Evolutionary conservation across 2,329 filamentous ascomycete genomes (phyloP), one percentile per base, ranked within the genome.

Genomic region (Tolypocladium tundrense): DNA sequence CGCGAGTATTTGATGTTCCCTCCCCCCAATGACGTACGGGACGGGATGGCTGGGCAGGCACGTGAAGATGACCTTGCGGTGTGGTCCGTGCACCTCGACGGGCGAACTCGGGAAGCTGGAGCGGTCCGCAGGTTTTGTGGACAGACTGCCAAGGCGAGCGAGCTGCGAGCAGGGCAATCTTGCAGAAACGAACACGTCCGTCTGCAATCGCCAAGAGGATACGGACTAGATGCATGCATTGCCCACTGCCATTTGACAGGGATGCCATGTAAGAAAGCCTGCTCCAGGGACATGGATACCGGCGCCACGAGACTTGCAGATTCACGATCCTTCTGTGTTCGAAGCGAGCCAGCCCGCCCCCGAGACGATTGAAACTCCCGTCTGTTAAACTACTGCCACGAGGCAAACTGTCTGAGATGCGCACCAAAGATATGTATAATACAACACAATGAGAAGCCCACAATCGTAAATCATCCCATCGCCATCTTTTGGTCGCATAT

Each of bases 401-500:
- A 51, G 48, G 48, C 48, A 35, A 35, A 35, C 19, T 35, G 16
- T 51, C 48, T 51, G 48, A 35, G 4, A 51, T n/a, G 31, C 19
- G 31, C 48, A 35, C 31, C 19, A 21, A 51, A 51, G 6, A 10
- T 48, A 33, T 33, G 48, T 51, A 51, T 51, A 21, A 51, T 51
- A 51, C 48, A 51, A 51, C 27, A 51, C 45, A 51, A 51, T 33
- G 31, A 51, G 48, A 33, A 51, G 48, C 9, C 10, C 48, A 35
- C 16, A 19, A 21, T 51, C 43, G 43, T 16, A 21, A 37, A 62
- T 66, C 60, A 66, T 63, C 64, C 66, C 61, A 51, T 68, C 61
- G 62, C 64, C 68, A 60, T 69, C 65, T 68, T 66, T 69, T 61
- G 57, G 57, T 64, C 67, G 64, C 48, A 33, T 21, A n/a, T 65